Conservation (phyloP, 345 rosid genomes). For the Gossypium sturtianum region DNA sequence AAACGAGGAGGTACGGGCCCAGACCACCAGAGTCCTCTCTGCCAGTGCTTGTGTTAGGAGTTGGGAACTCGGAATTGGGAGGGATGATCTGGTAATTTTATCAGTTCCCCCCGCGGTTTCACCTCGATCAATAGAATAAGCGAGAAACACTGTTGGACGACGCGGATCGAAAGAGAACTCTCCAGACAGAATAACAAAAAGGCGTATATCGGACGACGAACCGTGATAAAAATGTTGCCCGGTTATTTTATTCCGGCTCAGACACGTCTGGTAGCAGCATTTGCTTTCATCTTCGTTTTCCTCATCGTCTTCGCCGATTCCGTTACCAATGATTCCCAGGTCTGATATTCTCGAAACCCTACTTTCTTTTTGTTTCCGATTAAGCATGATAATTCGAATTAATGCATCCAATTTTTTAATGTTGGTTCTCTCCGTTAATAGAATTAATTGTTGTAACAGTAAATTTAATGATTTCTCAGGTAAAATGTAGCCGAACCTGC, state of each 20-base stretch:
- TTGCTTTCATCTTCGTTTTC: conserved; percentile 35
- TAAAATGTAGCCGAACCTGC: conserved; percentile 67
- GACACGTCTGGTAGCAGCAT: conserved; percentile 18
- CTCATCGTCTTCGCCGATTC: conserved; percentile 24
- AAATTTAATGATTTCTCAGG: conserved; percentile 27
- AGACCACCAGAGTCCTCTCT: background rate
- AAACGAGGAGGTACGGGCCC: background rate
- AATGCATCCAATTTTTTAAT: background rate
- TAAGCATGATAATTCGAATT: background rate
- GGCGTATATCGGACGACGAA: background rate
- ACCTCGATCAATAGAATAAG: background rate
- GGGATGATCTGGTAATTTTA: background rate
- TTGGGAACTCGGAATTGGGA: background rate
- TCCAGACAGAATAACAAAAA: background rate
- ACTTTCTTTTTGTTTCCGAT: background rate
- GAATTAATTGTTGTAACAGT: background rate
- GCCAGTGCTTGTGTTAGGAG: background rate
- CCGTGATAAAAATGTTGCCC: conserved; percentile 14
- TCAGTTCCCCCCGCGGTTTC: background rate
- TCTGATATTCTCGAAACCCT: conserved; percentile 4
- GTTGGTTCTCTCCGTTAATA: background rate
- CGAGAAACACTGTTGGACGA: background rate
- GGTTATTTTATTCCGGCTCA: conserved; percentile 13
- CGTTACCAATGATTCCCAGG: conserved; percentile 40
- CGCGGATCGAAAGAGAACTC: background rate